phyloP scores from a whole-genome alignment of 1,284 basidiomycete genomes.

The Tetrapyrgos nigripes region DNA sequence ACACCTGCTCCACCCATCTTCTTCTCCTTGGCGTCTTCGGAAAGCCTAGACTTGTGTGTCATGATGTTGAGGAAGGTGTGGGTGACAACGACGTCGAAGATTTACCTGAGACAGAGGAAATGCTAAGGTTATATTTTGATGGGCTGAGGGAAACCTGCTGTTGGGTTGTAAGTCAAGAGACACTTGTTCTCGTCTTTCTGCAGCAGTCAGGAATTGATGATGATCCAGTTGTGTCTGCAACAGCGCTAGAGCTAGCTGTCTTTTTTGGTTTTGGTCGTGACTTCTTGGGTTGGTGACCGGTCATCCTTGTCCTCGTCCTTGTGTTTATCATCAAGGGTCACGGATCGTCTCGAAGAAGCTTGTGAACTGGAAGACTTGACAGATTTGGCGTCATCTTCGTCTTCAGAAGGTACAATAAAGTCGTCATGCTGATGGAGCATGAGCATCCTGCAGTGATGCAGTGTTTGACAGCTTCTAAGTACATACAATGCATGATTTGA shows the following conservation, averaged over 20 bases:
- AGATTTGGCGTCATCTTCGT: constrained; percentile 55
- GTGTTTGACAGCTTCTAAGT: no score
- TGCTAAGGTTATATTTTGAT: no score
- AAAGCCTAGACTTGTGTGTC: no score
- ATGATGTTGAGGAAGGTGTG: no score
- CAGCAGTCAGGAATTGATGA: constrained; percentile 81
- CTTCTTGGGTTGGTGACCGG: constrained; percentile 38
- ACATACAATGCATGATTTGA: no score
- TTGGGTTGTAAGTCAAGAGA: no score
- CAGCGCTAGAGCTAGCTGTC: constrained; percentile 12
- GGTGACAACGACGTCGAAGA: no score
- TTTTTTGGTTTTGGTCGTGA: constrained; percentile 34
- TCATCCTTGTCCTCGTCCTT: constrained; percentile 42
- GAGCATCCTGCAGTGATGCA: constrained; percentile 36
- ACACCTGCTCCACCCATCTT: no score
- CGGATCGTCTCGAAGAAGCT: constrained; percentile 53
- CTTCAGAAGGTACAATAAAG: constrained; percentile 68
- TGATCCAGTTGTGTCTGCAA: constrained; percentile 28
- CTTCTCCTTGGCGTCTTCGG: no score
- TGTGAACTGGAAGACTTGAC: constrained; percentile 47
- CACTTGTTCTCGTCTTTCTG: constrained; percentile 81
- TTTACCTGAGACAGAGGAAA: no score
- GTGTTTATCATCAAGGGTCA: constrained; percentile 44
- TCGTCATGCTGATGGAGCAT: constrained; percentile 56
- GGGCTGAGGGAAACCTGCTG: no score